These are phyloP conservation scores for Lignosus rhinocerotis DNA, from an alignment of 1,284 basidiomycete genomes.

Conservation along the genomic window DNA sequence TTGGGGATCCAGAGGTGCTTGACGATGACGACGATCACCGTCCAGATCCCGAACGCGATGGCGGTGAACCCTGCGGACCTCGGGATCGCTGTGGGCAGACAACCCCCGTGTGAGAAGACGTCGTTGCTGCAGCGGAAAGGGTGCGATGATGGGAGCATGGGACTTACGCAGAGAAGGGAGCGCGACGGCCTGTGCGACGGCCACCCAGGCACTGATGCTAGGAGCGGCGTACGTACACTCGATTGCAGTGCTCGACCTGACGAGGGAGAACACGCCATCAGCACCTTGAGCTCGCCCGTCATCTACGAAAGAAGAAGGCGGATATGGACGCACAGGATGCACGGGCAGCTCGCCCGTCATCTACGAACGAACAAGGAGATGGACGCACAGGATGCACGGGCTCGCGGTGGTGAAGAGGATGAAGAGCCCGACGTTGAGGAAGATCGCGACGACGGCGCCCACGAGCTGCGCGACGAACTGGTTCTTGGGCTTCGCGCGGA, in stretches of 20 bases:
- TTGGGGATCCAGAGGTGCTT: constrained; percentile 55
- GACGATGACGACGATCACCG: constrained; percentile 47
- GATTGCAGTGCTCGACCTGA: neutral
- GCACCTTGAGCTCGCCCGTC: neutral
- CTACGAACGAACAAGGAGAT: neutral
- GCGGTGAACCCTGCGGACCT: constrained; percentile 62
- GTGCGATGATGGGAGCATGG: neutral
- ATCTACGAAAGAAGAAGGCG: neutral
- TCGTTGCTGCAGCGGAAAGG: neutral
- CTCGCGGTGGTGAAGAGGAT: constrained; percentile 65
- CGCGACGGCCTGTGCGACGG: constrained; percentile 59
- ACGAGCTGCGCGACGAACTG: constrained; percentile 66
- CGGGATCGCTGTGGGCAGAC: constrained; percentile 41
- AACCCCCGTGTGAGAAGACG: too few relatives aligned
- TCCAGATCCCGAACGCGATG: constrained; percentile 52
- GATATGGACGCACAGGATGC: constrained; percentile 42
- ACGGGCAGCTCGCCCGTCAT: constrained; percentile 42
- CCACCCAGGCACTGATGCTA: constrained; percentile 63
- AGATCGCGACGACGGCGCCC: constrained; percentile 58
- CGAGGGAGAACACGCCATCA: constrained; percentile 8
- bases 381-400: constrained; percentile 54
- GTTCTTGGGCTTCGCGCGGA: constrained; percentile 64
- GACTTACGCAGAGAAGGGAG: constrained; percentile 40
- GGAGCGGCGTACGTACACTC: constrained; percentile 59
- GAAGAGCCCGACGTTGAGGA: constrained; percentile 59